Base-by-base conservation (phyloP, 768 basidiomycete species). In the Kockovaella imperatae region DNA sequence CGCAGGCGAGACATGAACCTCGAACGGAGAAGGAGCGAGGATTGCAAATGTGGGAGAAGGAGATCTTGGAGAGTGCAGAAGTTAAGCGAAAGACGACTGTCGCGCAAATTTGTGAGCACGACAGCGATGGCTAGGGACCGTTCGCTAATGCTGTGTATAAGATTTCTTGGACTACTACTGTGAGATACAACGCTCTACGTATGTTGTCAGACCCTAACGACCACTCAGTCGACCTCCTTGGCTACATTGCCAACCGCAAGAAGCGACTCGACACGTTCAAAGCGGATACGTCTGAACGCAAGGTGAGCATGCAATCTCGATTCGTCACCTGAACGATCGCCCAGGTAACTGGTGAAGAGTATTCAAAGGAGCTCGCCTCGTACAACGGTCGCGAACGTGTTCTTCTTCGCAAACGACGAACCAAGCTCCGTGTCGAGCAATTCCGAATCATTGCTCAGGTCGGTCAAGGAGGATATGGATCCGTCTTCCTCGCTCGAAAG, bases 401-500 rank as follows among this genome's bases (percentile, higher is more conserved):
- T 4, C 68, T 95, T 6, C 77, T 99, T n/a, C 78, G 95, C 45
- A 83, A 85, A 53, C 79, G 95, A n/a, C 78, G 95, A 30, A 83
- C 91, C 10, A 99, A 95, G 68, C 77, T 97, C 35, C 80, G 82
- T 50, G 81, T 99, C 21, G 88, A 96, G 41, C 87, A 93, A 64
- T 99, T 99, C 72, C 87, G 95, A 64, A 93, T 99, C 69, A 91
- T 99, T 56, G 89, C 90, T 0, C 95, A 99, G 72, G 89, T 99
- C 40, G 95, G 95, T 1, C 95, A 99, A 74, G 95, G 95, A 11
- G 95, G 95, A 2, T 99, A 97, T 72, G 95, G 95, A 4, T 93
- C 96, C 56, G 95, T 99, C 21, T 99, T 86, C 66, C 77, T 99
- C 43, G 95, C 95, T 8, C 76, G 93, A 34, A 95, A 96, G 69